Evolutionary conservation across 129 eudicot species (phyloP).

Genomic region (Mikania micrantha): DNA sequence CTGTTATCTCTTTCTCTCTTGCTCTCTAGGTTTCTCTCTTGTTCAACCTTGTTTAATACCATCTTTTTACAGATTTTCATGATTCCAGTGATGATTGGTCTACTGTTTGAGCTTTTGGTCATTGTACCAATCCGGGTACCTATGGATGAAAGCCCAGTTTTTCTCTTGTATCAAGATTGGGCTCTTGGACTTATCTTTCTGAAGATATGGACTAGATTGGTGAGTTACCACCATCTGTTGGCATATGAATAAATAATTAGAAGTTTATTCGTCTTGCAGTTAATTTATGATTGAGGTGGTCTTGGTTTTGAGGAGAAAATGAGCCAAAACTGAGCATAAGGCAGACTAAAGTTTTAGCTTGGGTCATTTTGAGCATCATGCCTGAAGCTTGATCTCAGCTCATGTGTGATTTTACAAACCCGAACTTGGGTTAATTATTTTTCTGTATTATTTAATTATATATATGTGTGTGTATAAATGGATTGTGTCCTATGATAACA

Average conservation of each 20-base stretch:
- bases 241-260: not conserved
- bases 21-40: not conserved
- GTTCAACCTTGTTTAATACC: not conserved
- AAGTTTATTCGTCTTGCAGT: conserved; percentile 1
- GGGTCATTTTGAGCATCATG: not conserved
- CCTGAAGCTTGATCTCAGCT: too few relatives aligned
- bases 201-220: conserved; percentile 95
- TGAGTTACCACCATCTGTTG: conserved; percentile 27
- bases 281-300: not conserved
- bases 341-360: not conserved
- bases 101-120: conserved; percentile 85
- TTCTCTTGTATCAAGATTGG: conserved; percentile 95
- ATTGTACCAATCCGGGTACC: conserved; percentile 96
- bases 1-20: not conserved
- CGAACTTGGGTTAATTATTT: not conserved
- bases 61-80: conserved; percentile 54
- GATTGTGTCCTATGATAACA: too few relatives aligned
- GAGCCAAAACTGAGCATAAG: not conserved
- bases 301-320: not conserved
- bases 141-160: conserved; percentile 87
- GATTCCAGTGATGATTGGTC: conserved; percentile 75
- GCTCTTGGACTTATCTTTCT: conserved; percentile 83
- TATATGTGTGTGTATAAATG: not conserved
- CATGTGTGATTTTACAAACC: not conserved
- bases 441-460: not conserved